Base-by-base conservation (phyloP, 139 green algal species). In the Micractinium conductrix region DNA sequence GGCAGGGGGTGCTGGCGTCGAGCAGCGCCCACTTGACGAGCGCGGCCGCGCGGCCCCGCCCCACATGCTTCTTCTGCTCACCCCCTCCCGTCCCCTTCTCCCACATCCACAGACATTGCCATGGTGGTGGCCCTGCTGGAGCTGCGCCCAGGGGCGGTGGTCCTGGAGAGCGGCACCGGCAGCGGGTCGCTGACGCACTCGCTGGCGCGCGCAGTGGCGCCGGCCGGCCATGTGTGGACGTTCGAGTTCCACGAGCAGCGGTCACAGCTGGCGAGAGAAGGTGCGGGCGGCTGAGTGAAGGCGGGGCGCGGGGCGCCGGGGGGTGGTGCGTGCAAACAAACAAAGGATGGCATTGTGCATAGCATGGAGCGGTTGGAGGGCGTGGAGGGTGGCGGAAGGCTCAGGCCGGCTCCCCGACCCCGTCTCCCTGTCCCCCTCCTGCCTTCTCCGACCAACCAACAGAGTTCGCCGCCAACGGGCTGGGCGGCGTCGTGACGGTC, bases 111-210 rank as follows among this genome's bases (percentile, higher is more conserved):
- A 17, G 96, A 98, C 88, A 98, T 98, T 83, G 87, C 73, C 63
- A 83, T 98, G 83, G 84, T 98, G 0, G 88, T 89, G 48, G 79
- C 87, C 9, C 87, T 94, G 67, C 88, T 99, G 60, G 95, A 98
- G 62, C 92, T 99, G 74, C 78, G 79, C 4, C 96, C 96, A 3
- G 97, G 97, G 48, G 87, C 70, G 14, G 83, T 95, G 24, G 90
- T 96, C 22, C 86, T 98, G 63, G 96, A 99, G 90, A 94, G 89
- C 35, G 97, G 97, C 71, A 99, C 97, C 0, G 97, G 97, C 80
- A 96, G 91, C 80, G 97, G 94, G 3, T 98, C 93, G 2, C 89
- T 99, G 35, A 99, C 97, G 6, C 93, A 95, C 89, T 92, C 95
- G 1, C 88, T 99, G 35, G 93, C 92, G 14, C 90, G 97, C 17